Base-by-base conservation (phyloP, 805 yeast species). In the Candida insectalens region DNA sequence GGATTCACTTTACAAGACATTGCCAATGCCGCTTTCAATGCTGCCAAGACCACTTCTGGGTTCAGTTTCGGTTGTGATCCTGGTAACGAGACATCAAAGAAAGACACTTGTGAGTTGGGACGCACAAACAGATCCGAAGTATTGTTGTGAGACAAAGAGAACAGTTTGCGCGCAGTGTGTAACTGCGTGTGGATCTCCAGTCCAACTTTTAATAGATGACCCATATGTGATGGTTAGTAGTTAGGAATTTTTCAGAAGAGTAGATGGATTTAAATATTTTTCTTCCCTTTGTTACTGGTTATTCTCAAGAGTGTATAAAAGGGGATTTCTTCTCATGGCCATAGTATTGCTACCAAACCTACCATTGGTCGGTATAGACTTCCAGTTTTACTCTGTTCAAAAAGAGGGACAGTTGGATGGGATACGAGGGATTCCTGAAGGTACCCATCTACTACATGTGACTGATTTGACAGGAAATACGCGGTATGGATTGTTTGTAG, bases 131-230 rank as follows among this genome's bases (percentile, higher is more conserved):
- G 56, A 9, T 57, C 56, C 29, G 71, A 64, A 35, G 71, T 66
- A 5, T 67, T 59, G 35, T 65, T 60, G 3, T 57, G 56, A 2
- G 88, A 69, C 2, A 64, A 45, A 3, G 96, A 82, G 45, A 92
- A 92, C 19, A 92, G 71, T 54, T 92, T 92, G 35, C 69, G 62
- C 25, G 57, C 50, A 0, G 96, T 83, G 42, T 71, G 67, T 35
- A 92, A 61, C 55, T 92, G 98, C 1, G 96, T 81, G 53, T 92
- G 98, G 28, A 92, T 82, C 54, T 92, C 98, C 23, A 92, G 60
- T 0, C 98, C 98, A 50, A 95, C 82, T 50, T 77, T 83, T 42
- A 89, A 38, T 36, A 46, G 17, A 43, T 27, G 35, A 8, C 27
- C 12, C 25, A 27, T 27, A 6, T 14, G 13, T 13, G 29, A n/a